phyloP scores from a whole-genome alignment of 768 basidiomycete species.

The Suillus fuscotomentosus region DNA sequence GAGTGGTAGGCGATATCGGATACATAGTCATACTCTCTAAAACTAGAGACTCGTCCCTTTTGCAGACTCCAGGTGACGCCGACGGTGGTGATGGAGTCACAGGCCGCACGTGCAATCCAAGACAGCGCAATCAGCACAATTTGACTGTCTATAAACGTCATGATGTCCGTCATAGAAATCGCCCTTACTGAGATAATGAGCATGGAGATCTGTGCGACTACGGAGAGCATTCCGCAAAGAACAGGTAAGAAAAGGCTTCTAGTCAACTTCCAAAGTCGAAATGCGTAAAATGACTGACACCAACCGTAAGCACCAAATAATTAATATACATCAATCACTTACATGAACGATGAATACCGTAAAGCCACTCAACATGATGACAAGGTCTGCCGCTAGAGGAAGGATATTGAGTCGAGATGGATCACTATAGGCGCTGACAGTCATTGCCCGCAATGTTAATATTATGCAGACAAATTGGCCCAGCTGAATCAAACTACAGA shows the following conservation, averaged over 20 bases:
- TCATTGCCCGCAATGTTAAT: constrained; percentile 1
- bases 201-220: neutral
- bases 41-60: neutral
- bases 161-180: neutral
- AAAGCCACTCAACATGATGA: neutral
- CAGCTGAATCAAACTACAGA: constrained; percentile 4
- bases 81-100: constrained; percentile 5
- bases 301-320: neutral
- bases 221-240: neutral
- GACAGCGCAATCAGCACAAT: neutral
- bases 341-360: constrained; percentile 3
- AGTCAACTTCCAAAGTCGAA: constrained; percentile 3
- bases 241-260: neutral
- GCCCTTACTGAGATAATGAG: neutral
- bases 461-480: constrained; percentile 1
- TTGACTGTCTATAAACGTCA: neutral
- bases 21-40: neutral
- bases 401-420: neutral
- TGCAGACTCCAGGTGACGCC: neutral
- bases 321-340: neutral
- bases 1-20: neutral
- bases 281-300: constrained; percentile 7
- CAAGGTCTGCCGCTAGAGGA: neutral
- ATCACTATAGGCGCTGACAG: constrained; percentile 3
- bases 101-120: neutral